Conservation (phyloP, 2,329 filamentous ascomycete species). For the Cordyceps cateniannulata region DNA sequence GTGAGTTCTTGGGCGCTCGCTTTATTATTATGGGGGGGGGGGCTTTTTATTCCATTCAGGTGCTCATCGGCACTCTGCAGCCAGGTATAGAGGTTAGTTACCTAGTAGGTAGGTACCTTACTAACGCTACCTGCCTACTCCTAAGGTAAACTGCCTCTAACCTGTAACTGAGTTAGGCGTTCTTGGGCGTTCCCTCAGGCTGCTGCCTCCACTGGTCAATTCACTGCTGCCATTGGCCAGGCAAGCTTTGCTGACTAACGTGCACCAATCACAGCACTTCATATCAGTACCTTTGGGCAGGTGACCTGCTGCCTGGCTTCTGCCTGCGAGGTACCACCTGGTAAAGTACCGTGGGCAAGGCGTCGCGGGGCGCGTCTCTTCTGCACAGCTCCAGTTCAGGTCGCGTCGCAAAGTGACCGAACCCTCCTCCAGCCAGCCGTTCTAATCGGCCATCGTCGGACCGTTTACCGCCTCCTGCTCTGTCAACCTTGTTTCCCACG, state of each 20-base stretch:
- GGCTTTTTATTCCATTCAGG: not conserved
- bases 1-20: too few relatives aligned
- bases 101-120: too few relatives aligned
- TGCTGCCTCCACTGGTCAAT: not conserved
- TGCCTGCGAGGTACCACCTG: slow-evolving; percentile 20
- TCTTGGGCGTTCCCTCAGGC: not conserved
- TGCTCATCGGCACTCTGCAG: too few relatives aligned
- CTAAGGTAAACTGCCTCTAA: too few relatives aligned
- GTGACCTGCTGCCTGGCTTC: slow-evolving; percentile 25
- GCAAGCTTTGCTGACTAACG: slow-evolving; percentile 19
- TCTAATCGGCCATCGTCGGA: slow-evolving; percentile 2
- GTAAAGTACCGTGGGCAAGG: not conserved
- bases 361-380: slow-evolving; percentile 16
- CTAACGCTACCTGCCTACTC: too few relatives aligned
- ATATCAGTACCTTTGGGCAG: slow-evolving; percentile 17
- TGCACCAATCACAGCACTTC: slow-evolving; percentile 23
- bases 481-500: not conserved
- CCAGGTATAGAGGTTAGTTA: too few relatives aligned
- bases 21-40: too few relatives aligned
- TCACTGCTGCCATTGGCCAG: slow-evolving; percentile 31
- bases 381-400: slow-evolving; percentile 14
- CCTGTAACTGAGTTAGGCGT: not conserved
- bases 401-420: slow-evolving; percentile 21
- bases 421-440: not conserved
- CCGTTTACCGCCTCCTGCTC: not conserved